A percentile compares a stretch with the other conserved stretches of the same genome.
Evolutionary conservation across 805 yeast genomes (phyloP).

Genomic region (Starmera amethionina): DNA sequence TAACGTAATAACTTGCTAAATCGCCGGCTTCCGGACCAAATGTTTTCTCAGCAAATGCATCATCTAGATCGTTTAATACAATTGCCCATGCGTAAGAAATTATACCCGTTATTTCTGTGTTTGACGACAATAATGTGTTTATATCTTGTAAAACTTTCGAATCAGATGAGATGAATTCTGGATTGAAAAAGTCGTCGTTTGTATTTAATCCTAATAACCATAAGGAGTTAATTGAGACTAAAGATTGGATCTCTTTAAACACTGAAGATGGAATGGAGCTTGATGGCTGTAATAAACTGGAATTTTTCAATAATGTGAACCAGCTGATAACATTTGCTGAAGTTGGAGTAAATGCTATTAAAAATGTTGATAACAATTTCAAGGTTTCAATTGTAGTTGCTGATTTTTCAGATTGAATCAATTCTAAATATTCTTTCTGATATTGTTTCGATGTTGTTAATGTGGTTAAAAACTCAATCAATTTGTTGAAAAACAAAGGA

Average conservation of each 20-base stretch:
- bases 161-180: slow-evolving; percentile 26
- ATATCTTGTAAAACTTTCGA: too few species aligned
- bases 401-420: slow-evolving; percentile 21
- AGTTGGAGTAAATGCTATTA: slow-evolving; percentile 28
- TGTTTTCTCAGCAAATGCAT: slow-evolving; percentile 31
- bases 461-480: slow-evolving; percentile 9
- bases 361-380: slow-evolving; percentile 29
- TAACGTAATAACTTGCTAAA: slow-evolving; percentile 5
- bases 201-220: slow-evolving; percentile 48
- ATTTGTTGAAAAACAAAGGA: slow-evolving; percentile 14
- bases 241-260: slow-evolving; percentile 28
- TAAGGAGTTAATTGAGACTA: slow-evolving; percentile 40
- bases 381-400: slow-evolving; percentile 25
- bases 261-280: slow-evolving; percentile 11
- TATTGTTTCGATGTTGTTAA: slow-evolving; percentile 2
- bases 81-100: slow-evolving; percentile 62
- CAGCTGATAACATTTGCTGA: slow-evolving; percentile 33
- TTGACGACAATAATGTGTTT: slow-evolving; percentile 15
- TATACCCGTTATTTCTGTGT: slow-evolving; percentile 33
- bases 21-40: slow-evolving; percentile 16
- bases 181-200: slow-evolving; percentile 31
- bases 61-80: slow-evolving; percentile 39
- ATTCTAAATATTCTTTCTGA: slow-evolving; percentile 4
- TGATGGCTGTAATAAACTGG: slow-evolving; percentile 13
- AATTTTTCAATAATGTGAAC: slow-evolving; percentile 41